These are phyloP conservation scores for Saturnispora mendoncae DNA, from an alignment of 805 yeast genomes.

Conservation along the genomic window DNA sequence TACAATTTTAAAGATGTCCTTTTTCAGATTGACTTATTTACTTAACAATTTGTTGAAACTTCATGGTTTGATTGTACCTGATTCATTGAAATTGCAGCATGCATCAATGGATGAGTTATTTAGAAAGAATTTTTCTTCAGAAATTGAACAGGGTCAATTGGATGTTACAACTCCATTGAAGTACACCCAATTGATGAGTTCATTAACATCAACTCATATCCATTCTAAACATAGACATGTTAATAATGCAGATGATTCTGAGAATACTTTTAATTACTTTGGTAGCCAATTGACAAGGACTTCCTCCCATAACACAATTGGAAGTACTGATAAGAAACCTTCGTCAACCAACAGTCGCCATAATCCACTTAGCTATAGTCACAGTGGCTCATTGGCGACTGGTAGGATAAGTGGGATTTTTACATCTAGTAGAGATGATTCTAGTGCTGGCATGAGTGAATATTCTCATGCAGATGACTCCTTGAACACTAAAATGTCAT, in stretches of 20 bases:
- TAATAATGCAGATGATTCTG: not conserved
- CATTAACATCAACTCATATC: constrained; percentile 14
- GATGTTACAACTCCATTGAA: constrained; percentile 19
- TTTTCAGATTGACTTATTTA: constrained; percentile 59
- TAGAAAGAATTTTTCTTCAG: constrained; percentile 57
- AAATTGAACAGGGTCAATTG: constrained; percentile 40
- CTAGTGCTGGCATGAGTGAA: constrained; percentile 1
- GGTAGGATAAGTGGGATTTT: constrained; percentile 3
- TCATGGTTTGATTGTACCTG: constrained; percentile 58
- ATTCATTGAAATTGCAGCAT: constrained; percentile 52
- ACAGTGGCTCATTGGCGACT: not conserved
- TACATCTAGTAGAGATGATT: constrained; percentile 4
- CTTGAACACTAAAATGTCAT: not conserved
- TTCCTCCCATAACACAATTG: constrained; percentile 5
- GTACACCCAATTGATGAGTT: constrained; percentile 15
- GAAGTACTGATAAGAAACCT: not conserved
- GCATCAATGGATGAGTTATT: constrained; percentile 55
- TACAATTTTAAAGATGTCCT: constrained; percentile 36
- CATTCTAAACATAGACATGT: constrained; percentile 13
- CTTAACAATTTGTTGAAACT: constrained; percentile 57
- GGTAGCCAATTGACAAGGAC: constrained; percentile 6
- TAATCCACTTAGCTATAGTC: constrained; percentile 1
- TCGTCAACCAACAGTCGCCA: constrained; percentile 1
- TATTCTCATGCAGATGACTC: constrained; percentile 4
- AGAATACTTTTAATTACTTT: constrained; percentile 2